Conservation (phyloP, 352 stramenopile species). For the Globisporangium spinosum region DNA sequence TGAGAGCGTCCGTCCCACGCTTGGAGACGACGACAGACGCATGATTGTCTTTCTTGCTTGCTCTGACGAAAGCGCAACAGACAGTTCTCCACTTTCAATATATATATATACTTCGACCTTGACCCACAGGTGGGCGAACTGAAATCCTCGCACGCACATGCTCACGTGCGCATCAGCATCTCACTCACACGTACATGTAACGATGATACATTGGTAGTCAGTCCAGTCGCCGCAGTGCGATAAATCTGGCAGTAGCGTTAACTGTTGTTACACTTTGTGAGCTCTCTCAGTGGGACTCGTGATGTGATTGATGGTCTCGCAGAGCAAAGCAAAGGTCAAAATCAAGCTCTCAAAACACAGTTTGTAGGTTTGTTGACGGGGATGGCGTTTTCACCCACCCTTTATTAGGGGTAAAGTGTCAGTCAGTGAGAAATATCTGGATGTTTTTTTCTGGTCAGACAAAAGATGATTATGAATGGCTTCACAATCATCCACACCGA, state of each 20-base stretch:
- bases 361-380: background rate
- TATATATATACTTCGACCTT: too few relatives aligned
- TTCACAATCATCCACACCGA: background rate
- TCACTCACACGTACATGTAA: background rate
- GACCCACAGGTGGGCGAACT: too few relatives aligned
- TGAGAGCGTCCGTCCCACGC: background rate
- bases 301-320: too few relatives aligned
- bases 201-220: background rate
- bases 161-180: background rate
- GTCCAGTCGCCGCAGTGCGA: too few relatives aligned
- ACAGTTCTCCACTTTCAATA: too few relatives aligned
- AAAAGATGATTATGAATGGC: conserved; percentile 1
- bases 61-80: too few relatives aligned
- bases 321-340: too few relatives aligned
- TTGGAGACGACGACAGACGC: background rate
- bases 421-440: background rate
- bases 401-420: background rate
- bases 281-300: too few relatives aligned
- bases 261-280: too few relatives aligned
- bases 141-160: background rate
- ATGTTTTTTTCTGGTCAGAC: background rate
- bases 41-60: background rate
- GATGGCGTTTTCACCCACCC: background rate
- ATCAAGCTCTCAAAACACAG: background rate
- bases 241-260: too few relatives aligned